phyloP scores from a whole-genome alignment of 805 yeast genomes.

The Nakazawaea populi region DNA sequence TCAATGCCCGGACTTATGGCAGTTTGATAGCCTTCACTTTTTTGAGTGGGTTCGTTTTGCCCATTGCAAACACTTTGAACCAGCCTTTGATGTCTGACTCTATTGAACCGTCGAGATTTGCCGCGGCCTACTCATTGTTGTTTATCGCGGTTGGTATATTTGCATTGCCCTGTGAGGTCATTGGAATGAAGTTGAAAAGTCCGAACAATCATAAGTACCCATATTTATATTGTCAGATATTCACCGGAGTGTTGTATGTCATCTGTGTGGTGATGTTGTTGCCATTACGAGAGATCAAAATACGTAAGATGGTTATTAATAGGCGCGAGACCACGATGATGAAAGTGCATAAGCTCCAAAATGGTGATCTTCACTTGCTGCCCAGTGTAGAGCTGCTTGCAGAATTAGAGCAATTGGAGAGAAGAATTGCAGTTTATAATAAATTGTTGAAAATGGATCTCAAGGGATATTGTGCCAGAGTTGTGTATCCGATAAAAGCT shows the following conservation, averaged over 20 bases:
- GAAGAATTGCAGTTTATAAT: conserved; percentile 5
- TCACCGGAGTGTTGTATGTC: conserved; percentile 29
- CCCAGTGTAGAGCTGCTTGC: not conserved
- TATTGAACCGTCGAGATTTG: conserved; percentile 28
- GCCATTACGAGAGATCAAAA: conserved; percentile 29
- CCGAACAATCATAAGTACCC: conserved; percentile 18
- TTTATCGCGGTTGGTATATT: conserved; percentile 24
- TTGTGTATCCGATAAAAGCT: conserved; percentile 11
- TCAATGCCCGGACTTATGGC: conserved; percentile 25
- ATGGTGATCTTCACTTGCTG: not conserved
- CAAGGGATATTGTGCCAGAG: conserved; percentile 15
- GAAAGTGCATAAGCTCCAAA: not conserved
- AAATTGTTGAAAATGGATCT: conserved; percentile 10
- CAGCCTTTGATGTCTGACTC: conserved; percentile 32
- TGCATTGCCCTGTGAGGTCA: conserved; percentile 44
- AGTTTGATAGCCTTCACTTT: conserved; percentile 31
- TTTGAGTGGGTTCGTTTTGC: conserved; percentile 32
- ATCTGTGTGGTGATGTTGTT: conserved; percentile 24
- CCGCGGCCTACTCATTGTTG: conserved; percentile 32
- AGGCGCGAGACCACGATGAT: conserved; percentile 8
- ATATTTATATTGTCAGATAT: conserved; percentile 33
- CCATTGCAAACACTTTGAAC: conserved; percentile 23
- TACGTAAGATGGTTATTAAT: conserved; percentile 17
- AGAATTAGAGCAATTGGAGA: not conserved
- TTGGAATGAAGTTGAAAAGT: conserved; percentile 43